phyloP scores from a whole-genome alignment of 345 rosid species.

The Arabidopsis arenosa region DNA sequence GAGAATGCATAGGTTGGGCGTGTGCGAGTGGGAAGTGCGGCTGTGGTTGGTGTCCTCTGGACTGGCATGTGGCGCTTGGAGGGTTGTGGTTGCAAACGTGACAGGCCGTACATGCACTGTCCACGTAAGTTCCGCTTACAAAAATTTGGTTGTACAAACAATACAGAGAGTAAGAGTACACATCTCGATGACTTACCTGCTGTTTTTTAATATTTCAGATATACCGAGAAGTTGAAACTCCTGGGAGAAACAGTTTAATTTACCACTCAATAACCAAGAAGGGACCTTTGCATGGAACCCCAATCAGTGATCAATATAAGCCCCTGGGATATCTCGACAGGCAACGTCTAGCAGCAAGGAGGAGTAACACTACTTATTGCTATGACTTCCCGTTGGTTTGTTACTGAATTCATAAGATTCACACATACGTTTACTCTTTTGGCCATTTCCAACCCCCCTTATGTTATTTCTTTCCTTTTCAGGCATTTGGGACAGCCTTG shows the following conservation, averaged over 20 bases:
- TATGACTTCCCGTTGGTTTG: constrained; percentile 97
- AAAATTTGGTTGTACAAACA: not conserved
- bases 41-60: constrained; percentile 89
- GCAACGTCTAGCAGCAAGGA: constrained; percentile 87
- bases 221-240: constrained; percentile 85
- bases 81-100: constrained; percentile 84
- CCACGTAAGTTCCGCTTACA: constrained; percentile 67
- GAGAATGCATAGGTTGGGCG: constrained; percentile 90
- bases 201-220: constrained; percentile 56
- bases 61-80: constrained; percentile 94
- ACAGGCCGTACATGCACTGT: constrained; percentile 93
- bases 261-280: constrained; percentile 68
- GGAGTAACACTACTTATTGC: constrained; percentile 89
- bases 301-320: constrained; percentile 69
- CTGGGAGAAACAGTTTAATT: constrained; percentile 56
- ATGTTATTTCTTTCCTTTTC: constrained; percentile 42
- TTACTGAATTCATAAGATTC: constrained; percentile 26
- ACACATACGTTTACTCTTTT: not conserved
- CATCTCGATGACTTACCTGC: constrained; percentile 22
- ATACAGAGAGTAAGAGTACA: constrained; percentile 18
- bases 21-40: constrained; percentile 98
- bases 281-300: constrained; percentile 73
- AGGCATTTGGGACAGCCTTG: constrained; percentile 95
- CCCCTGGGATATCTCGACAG: constrained; percentile 77
- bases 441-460: constrained; percentile 13